These are phyloP conservation scores for Anthostomella pinea DNA, from an alignment of 2,329 filamentous ascomycete genomes.

Conservation along the genomic window DNA sequence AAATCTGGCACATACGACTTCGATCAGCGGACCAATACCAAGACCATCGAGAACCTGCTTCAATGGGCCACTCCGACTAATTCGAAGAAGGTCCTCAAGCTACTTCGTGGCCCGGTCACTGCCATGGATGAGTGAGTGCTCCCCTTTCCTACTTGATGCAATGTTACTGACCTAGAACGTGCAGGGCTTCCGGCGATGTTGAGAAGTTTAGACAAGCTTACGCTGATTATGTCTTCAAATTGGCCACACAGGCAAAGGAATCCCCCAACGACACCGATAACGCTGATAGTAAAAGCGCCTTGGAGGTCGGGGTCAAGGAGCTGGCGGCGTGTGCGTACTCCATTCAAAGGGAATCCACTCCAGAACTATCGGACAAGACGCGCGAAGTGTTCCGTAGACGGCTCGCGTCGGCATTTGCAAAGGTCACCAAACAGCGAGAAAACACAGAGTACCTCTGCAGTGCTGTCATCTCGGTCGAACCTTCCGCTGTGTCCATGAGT, in stretches of 20 bases:
- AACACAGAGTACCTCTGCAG: conserved; percentile 53
- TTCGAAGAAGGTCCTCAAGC: conserved; percentile 49
- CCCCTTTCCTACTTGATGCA: conserved; percentile 14
- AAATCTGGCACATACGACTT: conserved; percentile 73
- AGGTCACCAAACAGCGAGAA: conserved; percentile 52
- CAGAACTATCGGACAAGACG: conserved; percentile 49
- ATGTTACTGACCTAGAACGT: conserved; percentile 30
- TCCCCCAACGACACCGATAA: conserved; percentile 27
- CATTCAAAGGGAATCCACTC: conserved; percentile 39
- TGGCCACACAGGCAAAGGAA: conserved; percentile 41
- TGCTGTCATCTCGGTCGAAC: conserved; percentile 52
- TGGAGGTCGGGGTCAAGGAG: conserved; percentile 46
- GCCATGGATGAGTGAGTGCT: conserved; percentile 33
- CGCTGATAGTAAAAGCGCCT: conserved; percentile 35
- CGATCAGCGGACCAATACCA: conserved; percentile 81
- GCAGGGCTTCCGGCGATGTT: conserved; percentile 29
- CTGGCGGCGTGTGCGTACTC: conserved; percentile 57
- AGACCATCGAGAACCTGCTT: conserved; percentile 75
- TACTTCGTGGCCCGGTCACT: conserved; percentile 45
- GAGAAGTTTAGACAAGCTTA: conserved; percentile 48
- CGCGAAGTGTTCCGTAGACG: conserved; percentile 53
- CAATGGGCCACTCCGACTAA: conserved; percentile 56
- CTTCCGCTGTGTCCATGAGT: conserved; percentile 52
- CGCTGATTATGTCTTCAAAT: conserved; percentile 52
- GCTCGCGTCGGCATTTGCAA: conserved; percentile 57